Conservation (phyloP, 495 filamentous ascomycete species). For the Cercophora scortea region DNA sequence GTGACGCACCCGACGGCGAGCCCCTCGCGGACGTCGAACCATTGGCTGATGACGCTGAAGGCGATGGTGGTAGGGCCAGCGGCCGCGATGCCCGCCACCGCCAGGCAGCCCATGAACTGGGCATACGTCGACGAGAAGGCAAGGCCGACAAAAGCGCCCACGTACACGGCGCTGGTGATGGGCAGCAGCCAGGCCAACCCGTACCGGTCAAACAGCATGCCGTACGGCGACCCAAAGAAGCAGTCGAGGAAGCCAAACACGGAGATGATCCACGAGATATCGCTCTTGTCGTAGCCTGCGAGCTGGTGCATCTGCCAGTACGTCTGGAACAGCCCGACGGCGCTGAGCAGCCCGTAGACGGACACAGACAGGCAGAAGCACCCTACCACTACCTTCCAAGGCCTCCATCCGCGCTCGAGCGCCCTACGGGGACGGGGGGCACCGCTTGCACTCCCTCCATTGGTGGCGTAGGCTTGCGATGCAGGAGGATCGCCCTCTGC, state of each 20-base stretch:
- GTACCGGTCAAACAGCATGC: slow-evolving; percentile 17
- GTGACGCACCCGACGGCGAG: slow-evolving; percentile 20
- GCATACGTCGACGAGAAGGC: slow-evolving; percentile 16
- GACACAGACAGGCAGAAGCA: slow-evolving; percentile 17
- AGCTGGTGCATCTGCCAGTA: slow-evolving; percentile 20
- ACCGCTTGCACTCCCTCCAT: too few relatives aligned
- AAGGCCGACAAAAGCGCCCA: slow-evolving; percentile 18
- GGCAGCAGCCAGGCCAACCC: slow-evolving; percentile 11
- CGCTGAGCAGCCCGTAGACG: slow-evolving; percentile 21
- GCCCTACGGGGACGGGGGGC: too few relatives aligned
- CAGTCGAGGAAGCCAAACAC: slow-evolving; percentile 21
- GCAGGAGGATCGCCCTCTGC: too few relatives aligned
- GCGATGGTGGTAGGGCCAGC: slow-evolving; percentile 16
- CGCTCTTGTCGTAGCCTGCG: slow-evolving; percentile 1
- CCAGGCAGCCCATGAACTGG: slow-evolving; percentile 20
- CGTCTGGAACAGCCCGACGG: slow-evolving; percentile 21
- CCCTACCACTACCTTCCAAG: slow-evolving; percentile 20
- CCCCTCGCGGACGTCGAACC: slow-evolving; percentile 14
- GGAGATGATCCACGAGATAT: slow-evolving; percentile 25
- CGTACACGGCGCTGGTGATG: slow-evolving; percentile 8
- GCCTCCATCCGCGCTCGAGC: slow-evolving; percentile 4
- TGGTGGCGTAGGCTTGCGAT: too few relatives aligned
- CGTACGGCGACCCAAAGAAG: slow-evolving; percentile 13
- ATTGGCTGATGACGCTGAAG: slow-evolving; percentile 18
- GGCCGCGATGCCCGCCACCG: slow-evolving; percentile 15